Conservation (phyloP, 495 filamentous ascomycete species). For the Penicillium argentinense region DNA sequence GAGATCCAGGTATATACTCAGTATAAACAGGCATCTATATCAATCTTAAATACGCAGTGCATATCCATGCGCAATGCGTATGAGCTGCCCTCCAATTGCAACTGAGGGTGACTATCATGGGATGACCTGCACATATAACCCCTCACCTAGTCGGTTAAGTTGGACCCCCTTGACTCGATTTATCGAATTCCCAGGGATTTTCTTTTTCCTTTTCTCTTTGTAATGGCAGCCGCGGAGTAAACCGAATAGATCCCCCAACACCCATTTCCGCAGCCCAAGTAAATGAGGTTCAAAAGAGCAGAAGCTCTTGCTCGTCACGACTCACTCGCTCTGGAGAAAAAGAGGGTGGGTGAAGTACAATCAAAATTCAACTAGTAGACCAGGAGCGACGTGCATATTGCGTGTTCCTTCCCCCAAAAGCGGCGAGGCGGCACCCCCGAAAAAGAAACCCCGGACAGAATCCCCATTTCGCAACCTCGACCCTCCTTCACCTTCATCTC, state of each 20-base stretch:
- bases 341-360: not conserved
- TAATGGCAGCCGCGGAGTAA: too few species aligned
- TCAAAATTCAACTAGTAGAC: not conserved
- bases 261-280: too few species aligned
- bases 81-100: not conserved
- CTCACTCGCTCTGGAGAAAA: too few species aligned
- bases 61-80: not conserved
- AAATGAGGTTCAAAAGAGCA: too few species aligned
- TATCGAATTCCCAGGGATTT: too few species aligned
- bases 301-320: too few species aligned
- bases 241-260: too few species aligned
- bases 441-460: constrained; percentile 12
- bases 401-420: constrained; percentile 14
- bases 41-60: not conserved
- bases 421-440: constrained; percentile 7
- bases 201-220: too few species aligned
- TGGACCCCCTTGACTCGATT: too few species aligned
- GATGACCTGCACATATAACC: too few species aligned
- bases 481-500: not conserved
- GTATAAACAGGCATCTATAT: not conserved
- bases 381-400: not conserved
- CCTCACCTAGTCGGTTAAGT: too few species aligned
- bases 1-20: not conserved
- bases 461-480: constrained; percentile 3
- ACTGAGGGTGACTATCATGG: too few species aligned